A percentile compares a stretch with the other conserved stretches of the same genome.
Conservation (phyloP, 768 basidiomycete species). For the Fomitopsis serialis region DNA sequence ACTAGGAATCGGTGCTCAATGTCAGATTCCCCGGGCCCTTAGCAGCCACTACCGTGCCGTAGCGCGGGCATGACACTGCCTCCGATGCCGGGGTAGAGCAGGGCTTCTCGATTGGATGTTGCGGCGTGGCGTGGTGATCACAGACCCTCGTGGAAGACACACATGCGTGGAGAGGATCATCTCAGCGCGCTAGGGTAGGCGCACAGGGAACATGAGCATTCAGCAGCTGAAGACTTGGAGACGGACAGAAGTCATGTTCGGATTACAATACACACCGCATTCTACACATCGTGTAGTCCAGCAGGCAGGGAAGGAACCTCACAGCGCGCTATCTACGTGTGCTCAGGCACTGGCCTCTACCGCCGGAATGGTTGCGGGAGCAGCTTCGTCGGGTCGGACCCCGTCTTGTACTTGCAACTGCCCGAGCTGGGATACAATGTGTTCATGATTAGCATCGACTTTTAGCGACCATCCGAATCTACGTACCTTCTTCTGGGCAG, state of each 20-base stretch:
- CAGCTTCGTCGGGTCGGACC: conserved; percentile 1
- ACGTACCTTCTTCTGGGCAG: conserved; percentile 34
- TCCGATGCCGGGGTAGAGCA: neutral
- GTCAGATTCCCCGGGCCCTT: neutral
- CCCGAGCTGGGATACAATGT: neutral
- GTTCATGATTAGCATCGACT: neutral
- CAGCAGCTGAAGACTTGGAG: too few species aligned
- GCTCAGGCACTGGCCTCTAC: conserved; percentile 10
- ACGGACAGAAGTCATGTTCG: too few species aligned
- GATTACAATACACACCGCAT: too few species aligned
- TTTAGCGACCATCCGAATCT: neutral
- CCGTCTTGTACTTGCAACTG: conserved; percentile 7
- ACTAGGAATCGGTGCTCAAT: neutral
- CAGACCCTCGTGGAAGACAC: too few species aligned
- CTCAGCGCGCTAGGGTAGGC: too few species aligned
- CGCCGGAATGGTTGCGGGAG: neutral
- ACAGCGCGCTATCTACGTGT: neutral
- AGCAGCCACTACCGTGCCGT: neutral
- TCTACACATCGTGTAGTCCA: too few species aligned
- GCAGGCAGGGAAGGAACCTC: neutral
- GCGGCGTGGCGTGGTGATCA: too few species aligned
- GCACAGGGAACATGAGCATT: too few species aligned
- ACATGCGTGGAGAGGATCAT: too few species aligned
- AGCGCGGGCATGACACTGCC: neutral
- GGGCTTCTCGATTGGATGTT: neutral